Percentiles rank a stretch among this genome's conserved stretches.
phyloP scores from a whole-genome alignment of 352 stramenopile species.

The Phytophthora podocarpi region DNA sequence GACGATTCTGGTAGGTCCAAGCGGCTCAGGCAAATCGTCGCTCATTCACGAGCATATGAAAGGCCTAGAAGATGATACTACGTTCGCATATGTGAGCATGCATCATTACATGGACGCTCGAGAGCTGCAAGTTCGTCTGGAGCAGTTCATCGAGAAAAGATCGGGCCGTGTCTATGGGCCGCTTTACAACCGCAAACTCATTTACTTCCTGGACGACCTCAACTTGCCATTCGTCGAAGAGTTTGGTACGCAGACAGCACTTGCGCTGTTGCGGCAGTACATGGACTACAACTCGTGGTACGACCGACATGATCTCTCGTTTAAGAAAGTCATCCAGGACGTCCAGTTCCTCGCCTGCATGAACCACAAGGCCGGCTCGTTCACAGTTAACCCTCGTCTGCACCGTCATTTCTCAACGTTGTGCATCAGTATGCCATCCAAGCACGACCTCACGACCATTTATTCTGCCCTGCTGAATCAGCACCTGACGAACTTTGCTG shows the following conservation, averaged over 20 bases:
- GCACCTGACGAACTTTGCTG: constrained; percentile 74
- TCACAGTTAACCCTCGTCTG: constrained; percentile 85
- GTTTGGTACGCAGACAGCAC: constrained; percentile 91
- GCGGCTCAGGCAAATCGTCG: constrained; percentile 87
- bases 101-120: constrained; percentile 90
- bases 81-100: constrained; percentile 67
- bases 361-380: constrained; percentile 92
- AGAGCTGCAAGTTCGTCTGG: constrained; percentile 77
- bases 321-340: constrained; percentile 91
- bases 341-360: constrained; percentile 89
- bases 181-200: constrained; percentile 72
- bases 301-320: constrained; percentile 83
- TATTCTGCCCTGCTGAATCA: constrained; percentile 71
- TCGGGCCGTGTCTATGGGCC: constrained; percentile 87
- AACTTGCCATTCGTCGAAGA: constrained; percentile 90
- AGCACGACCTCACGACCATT: constrained; percentile 68
- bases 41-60: constrained; percentile 79
- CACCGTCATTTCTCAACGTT: constrained; percentile 91
- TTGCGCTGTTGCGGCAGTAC: constrained; percentile 89
- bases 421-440: constrained; percentile 67
- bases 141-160: constrained; percentile 87
- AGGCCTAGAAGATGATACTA: constrained; percentile 64
- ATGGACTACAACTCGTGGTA: constrained; percentile 94
- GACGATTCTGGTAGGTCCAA: constrained; percentile 81
- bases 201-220: constrained; percentile 92